Evolutionary conservation across 2,329 filamentous ascomycete genomes (phyloP), one percentile per base, ranked within the genome.

Genomic region (Elsinoe arachidis): DNA sequence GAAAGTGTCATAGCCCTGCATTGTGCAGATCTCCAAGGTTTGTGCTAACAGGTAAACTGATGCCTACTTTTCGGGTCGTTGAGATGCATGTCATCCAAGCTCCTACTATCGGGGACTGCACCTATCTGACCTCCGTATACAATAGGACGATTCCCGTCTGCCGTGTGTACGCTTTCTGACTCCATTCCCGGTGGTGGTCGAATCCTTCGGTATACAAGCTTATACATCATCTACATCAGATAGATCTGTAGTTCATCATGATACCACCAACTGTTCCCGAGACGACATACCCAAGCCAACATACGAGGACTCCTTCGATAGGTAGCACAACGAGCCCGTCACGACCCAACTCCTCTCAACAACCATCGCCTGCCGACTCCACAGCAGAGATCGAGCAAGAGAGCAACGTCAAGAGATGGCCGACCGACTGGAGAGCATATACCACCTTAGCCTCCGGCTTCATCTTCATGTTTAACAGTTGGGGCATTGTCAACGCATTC

Each of bases 391-490:
- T 46, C 21, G 17, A 46, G 10, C 21, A 23, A 19, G 9, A 23
- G n/a, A 19, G 10, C 21, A 46, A 39, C 49, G 12, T 19, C 33
- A 33, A 53, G 4, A 68, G 68, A 47, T 78, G 76, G 76, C 76
- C 76, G 1, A 67, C 59, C 23, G 67, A 69, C 44, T 76, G 73
- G 73, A 66, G 71, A 59, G 71, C 76, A 12, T 78, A 75, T 59
- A 62, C 68, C 5, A 73, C 72, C 55, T 67, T 77, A 57, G 62
- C 75, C 3, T 75, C 72, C 21, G 76, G 76, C 60, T 78, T 78
- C 65, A 71, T 77, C 57, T 73, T 78, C 56, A 78, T 78, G 76
- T 76, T 75, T 65, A 75, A 75, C 61, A 72, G 69, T 26, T 77
- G 74, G 74, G 74, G 74, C 10, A 63, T 77, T 1, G 74, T 78